Evolutionary conservation across 2,329 filamentous ascomycete species (phyloP), one percentile per base, ranked within the genome.

Genomic region (Fusarium sp.): DNA sequence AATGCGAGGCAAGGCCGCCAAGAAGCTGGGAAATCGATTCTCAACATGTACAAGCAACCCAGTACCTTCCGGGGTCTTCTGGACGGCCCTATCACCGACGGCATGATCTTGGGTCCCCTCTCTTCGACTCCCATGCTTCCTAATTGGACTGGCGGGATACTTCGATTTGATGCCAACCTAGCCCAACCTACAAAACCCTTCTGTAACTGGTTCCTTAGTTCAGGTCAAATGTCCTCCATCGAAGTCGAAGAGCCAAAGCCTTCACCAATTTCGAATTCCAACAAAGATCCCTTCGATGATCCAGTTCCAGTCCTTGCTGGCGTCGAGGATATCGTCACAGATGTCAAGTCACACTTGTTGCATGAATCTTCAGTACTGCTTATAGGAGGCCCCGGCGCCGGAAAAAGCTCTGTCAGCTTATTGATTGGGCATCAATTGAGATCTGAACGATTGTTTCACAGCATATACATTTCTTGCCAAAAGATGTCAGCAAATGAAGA

Each of bases 401-500:
- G 58, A 24, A 61, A 61, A 20, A 61, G 58, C 30, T 54, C 58
- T 5, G 4, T 20, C 11, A 39, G 47, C 39, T 36, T 36, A 15
- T 44, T 52, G 13, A 32, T 61, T 28, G 36, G 58, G 0, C 47
- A 61, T 24, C 47, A 61, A 14, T 17, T 61, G 28, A 28, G 47
- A 45, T 61, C 58, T 20, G 38, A 61, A 7, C 47, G 24, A 1
- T 54, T 61, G 13, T 45, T 54, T 61, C 58, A 61, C 13, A 36
- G 17, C n/a, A 61, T 12, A 28, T 52, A 54, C 47, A 32, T 61
- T 38, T 30, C 28, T 24, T 54, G 47, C 47, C 38, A 54, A 54
- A 54, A 54, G 30, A 61, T 54, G 38, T 54, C 48, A 32, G 47
- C 30, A 13, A 45, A 38, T 12, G 58, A 61, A 91, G 14, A 92